phyloP scores from a whole-genome alignment of 1,284 basidiomycete species.

The Puccinia polysora region DNA sequence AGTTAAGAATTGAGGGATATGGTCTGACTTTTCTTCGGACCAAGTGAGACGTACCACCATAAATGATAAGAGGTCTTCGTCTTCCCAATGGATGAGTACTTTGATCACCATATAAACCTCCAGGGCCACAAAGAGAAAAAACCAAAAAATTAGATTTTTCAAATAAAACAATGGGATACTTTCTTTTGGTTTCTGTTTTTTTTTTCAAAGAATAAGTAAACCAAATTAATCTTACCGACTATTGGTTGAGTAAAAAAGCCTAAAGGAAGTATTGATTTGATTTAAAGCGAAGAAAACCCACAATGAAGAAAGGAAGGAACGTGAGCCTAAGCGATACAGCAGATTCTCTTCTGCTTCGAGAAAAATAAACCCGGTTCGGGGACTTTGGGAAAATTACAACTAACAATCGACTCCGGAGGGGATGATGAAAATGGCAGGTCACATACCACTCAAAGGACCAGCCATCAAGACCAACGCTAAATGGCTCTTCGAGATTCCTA shows the following conservation, averaged over 20 bases:
- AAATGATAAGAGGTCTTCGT: constrained; percentile 48
- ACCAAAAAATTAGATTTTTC: too few relatives aligned
- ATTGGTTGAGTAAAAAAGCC: constrained; percentile 50
- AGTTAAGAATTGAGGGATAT: too few relatives aligned
- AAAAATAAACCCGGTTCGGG: too few relatives aligned
- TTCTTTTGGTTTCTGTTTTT: too few relatives aligned
- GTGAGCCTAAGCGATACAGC: too few relatives aligned
- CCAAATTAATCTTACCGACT: constrained; percentile 49
- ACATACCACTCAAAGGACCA: constrained; percentile 50
- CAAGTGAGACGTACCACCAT: constrained; percentile 51
- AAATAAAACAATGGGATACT: background rate
- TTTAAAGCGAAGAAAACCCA: too few relatives aligned
- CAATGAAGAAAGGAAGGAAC: too few relatives aligned
- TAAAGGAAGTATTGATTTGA: constrained; percentile 1
- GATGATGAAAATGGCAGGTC: constrained; percentile 1
- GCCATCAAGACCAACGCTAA: constrained; percentile 52
- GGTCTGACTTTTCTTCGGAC: too few relatives aligned
- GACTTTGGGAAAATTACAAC: too few relatives aligned
- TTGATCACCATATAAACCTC: constrained; percentile 50
- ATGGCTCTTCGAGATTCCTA: constrained; percentile 51
- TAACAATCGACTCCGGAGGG: too few relatives aligned
- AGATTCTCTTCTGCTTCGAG: too few relatives aligned
- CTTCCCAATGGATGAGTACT: constrained; percentile 42
- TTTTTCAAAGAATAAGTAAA: constrained; percentile 50
- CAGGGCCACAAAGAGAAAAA: too few relatives aligned